Conservation (phyloP, 768 basidiomycete species). For the Hygrocybe coccinea region DNA sequence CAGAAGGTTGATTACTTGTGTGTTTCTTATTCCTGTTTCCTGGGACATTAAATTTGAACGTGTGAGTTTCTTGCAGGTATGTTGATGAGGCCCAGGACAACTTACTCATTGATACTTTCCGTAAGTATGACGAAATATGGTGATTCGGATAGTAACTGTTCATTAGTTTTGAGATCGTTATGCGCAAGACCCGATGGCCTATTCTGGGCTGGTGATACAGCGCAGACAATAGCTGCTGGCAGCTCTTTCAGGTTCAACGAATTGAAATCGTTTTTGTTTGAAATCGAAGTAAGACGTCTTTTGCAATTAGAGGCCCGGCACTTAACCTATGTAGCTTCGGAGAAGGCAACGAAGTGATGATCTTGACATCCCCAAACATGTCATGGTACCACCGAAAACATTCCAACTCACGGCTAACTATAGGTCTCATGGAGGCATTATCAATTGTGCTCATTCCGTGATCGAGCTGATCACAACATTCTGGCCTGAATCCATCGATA, state of each 20-base stretch:
- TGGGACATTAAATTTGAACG: background rate
- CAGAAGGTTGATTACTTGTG: constrained; percentile 53
- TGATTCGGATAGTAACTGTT: background rate
- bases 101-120: constrained; percentile 55
- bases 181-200: constrained; percentile 62
- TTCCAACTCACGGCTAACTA: constrained; percentile 62
- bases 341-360: constrained; percentile 1
- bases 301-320: background rate
- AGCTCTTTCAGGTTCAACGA: constrained; percentile 71
- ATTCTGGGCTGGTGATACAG: constrained; percentile 79
- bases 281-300: constrained; percentile 47
- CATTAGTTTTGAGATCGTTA: constrained; percentile 53
- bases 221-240: constrained; percentile 70
- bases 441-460: constrained; percentile 61
- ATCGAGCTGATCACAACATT: constrained; percentile 57
- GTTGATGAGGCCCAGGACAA: constrained; percentile 75
- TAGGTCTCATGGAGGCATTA: constrained; percentile 68
- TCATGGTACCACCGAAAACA: constrained; percentile 20
- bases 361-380: background rate
- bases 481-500: constrained; percentile 64
- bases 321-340: no score
- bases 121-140: constrained; percentile 33
- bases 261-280: constrained; percentile 60
- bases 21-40: constrained; percentile 10
- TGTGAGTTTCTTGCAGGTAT: constrained; percentile 55